Percentiles rank a stretch among this genome's conserved stretches.
phyloP scores from a whole-genome alignment of 1,284 basidiomycete species.

The Coniophora puteana region DNA sequence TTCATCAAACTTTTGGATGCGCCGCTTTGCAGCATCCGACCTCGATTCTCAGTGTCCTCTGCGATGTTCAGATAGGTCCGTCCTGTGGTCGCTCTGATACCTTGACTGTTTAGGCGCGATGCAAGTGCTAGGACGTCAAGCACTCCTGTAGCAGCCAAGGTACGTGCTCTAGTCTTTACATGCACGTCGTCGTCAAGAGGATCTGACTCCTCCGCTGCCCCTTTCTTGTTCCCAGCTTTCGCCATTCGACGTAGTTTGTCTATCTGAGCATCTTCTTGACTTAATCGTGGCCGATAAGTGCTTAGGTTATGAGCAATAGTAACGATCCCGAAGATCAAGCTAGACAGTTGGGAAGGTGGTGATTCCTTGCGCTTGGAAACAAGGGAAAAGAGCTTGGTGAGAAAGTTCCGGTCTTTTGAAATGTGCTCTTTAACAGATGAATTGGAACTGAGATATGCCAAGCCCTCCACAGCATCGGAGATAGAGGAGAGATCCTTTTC shows the following conservation, averaged over 20 bases:
- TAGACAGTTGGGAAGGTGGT: slow-evolving; percentile 35
- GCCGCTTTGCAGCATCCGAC: slow-evolving; percentile 79
- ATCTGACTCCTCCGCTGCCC: slow-evolving; percentile 22
- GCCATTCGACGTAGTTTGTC: slow-evolving; percentile 75
- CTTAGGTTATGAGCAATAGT: slow-evolving; percentile 75
- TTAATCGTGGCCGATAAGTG: slow-evolving; percentile 63
- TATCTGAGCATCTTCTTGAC: slow-evolving; percentile 78
- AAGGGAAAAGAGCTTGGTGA: slow-evolving; percentile 59
- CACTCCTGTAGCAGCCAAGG: slow-evolving; percentile 57
- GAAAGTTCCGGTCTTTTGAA: slow-evolving; percentile 50
- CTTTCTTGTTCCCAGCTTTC: slow-evolving; percentile 34
- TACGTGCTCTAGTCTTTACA: slow-evolving; percentile 57
- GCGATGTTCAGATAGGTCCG: slow-evolving; percentile 69
- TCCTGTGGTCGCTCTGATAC: slow-evolving; percentile 46
- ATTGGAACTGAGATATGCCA: slow-evolving; percentile 76
- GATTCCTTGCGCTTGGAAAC: slow-evolving; percentile 46
- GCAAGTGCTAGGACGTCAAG: slow-evolving; percentile 62
- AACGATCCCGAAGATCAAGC: slow-evolving; percentile 73
- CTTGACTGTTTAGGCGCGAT: slow-evolving; percentile 50
- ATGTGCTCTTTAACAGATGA: slow-evolving; percentile 65
- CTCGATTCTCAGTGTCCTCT: slow-evolving; percentile 75
- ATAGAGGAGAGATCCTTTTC: slow-evolving; percentile 37
- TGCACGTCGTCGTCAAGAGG: slow-evolving; percentile 57
- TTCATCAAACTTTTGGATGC: slow-evolving; percentile 65
- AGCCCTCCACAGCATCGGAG: slow-evolving; percentile 73